Base-by-base conservation (phyloP, 164 flowering plant genomes). In the Magnolia kwangsiensis region DNA sequence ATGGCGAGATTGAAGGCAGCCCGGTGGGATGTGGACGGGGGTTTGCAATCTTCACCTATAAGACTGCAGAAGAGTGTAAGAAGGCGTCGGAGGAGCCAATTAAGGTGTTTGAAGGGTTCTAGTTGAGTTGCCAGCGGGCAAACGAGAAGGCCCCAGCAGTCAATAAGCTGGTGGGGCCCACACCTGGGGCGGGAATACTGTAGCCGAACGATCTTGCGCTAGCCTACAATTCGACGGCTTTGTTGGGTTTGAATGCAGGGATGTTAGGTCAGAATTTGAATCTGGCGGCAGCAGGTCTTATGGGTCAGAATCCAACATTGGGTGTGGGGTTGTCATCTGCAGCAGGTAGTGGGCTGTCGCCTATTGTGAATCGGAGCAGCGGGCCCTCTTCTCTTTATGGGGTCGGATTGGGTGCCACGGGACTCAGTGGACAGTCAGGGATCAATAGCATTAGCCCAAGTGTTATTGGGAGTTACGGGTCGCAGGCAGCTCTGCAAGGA, bases 1-100 rank as follows among this genome's bases (percentile, higher is more conserved):
- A 76, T 76, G 89, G 89, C 23, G 89, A 85, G 76, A 78, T 87
- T 64, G 89, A 87, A 72, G 86, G 84, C 14, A 86, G 85, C 7
- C 89, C 89, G 0, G 63, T 78, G 50, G 87, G 87, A 19, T 50
- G 65, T 20, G 88, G 83, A 69, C 77, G 78, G 55, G 88, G 89
- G 19, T 87, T 77, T 68, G 85, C 87, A 0, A 67, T 85, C 23
- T 79, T 87, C 63, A 77, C 83, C 29, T 87, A 87, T 59, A 85
- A 80, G 79, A 82, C 82, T 7, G 21, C 58, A 0, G 88, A 85
- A 61, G 84, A 84, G 4, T 75, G 78, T 4, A 87, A 71, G 80
- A 85, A 76, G 77, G 88, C 88, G 0, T 65, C 84, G 78, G 82
- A 85, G 64, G 88, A 87, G 74, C 88, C 87, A 1, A 11, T 50